Percentiles rank a stretch among this genome's conserved stretches.
Evolutionary conservation across 495 filamentous ascomycete species (phyloP).

Genomic region (Aspergillus conjunctus): DNA sequence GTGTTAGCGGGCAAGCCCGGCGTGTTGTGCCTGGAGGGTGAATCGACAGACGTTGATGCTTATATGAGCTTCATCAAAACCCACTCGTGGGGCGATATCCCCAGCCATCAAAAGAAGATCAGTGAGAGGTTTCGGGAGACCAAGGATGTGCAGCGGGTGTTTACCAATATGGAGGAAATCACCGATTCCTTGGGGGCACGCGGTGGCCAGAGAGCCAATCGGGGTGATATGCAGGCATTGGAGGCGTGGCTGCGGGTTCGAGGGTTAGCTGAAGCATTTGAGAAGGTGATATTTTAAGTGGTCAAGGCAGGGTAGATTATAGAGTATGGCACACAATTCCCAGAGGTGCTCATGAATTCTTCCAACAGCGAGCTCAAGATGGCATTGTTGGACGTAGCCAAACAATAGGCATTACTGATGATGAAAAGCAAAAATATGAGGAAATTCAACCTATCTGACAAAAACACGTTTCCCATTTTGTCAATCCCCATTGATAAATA

Average conservation of each 20-base stretch:
- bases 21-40: constrained; percentile 43
- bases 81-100: constrained; percentile 49
- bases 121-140: constrained; percentile 45
- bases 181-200: constrained; percentile 43
- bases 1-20: constrained; percentile 46
- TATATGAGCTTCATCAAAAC: constrained; percentile 50
- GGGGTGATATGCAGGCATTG: constrained; percentile 50
- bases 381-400: too few relatives aligned
- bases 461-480: too few relatives aligned
- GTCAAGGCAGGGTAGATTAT: neutral
- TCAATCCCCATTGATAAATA: too few relatives aligned
- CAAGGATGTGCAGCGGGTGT: constrained; percentile 33
- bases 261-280: constrained; percentile 41
- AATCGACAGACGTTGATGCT: constrained; percentile 36
- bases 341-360: too few relatives aligned
- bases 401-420: too few relatives aligned
- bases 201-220: constrained; percentile 43
- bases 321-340: too few relatives aligned
- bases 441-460: too few relatives aligned
- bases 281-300: constrained; percentile 40
- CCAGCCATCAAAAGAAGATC: constrained; percentile 47
- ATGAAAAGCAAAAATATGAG: too few relatives aligned
- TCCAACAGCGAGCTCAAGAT: too few relatives aligned
- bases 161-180: constrained; percentile 44
- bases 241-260: constrained; percentile 38